A percentile compares a stretch with the other conserved stretches of the same genome.
Conservation (phyloP, 148 eudicot genomes). For the Camellia lanceoleosa region DNA sequence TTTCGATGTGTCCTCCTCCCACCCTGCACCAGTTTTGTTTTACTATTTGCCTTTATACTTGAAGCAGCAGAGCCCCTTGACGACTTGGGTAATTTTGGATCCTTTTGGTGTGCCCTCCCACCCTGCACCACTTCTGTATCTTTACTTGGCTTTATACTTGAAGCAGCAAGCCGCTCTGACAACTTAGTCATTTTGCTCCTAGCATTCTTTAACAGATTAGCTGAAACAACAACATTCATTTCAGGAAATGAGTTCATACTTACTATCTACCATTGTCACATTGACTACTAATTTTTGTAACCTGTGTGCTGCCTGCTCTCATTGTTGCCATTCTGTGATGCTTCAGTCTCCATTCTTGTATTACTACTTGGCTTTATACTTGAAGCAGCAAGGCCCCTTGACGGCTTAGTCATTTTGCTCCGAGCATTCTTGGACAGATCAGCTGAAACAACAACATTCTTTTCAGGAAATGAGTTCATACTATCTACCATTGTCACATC, state of each 20-base stretch:
- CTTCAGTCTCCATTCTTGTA: conserved; percentile 9
- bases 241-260: conserved; percentile 22
- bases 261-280: conserved; percentile 27
- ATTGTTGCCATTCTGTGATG: conserved; percentile 18
- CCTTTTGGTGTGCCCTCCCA: conserved; percentile 20
- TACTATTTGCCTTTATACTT: too few relatives aligned
- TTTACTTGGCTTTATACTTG: conserved; percentile 10
- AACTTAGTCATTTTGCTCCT: conserved; percentile 21
- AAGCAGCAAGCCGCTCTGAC: conserved; percentile 15
- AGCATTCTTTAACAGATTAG: conserved; percentile 9
- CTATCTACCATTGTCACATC: too few relatives aligned
- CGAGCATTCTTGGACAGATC: too few relatives aligned
- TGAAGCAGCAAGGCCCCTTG: too few relatives aligned
- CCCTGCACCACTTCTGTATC: conserved; percentile 14
- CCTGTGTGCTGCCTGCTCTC: conserved; percentile 23
- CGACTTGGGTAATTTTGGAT: conserved; percentile 10
- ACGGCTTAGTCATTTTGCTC: too few relatives aligned
- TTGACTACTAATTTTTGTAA: conserved; percentile 10
- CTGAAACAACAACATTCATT: not conserved
- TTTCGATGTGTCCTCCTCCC: too few relatives aligned
- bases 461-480: too few relatives aligned
- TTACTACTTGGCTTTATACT: not conserved
- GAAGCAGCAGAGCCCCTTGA: too few relatives aligned
- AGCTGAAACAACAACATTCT: too few relatives aligned
- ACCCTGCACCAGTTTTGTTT: too few relatives aligned